Percentiles rank a stretch among this genome's conserved stretches.
Conservation (phyloP, 1,284 basidiomycete species). For the Cronartium quercuum region DNA sequence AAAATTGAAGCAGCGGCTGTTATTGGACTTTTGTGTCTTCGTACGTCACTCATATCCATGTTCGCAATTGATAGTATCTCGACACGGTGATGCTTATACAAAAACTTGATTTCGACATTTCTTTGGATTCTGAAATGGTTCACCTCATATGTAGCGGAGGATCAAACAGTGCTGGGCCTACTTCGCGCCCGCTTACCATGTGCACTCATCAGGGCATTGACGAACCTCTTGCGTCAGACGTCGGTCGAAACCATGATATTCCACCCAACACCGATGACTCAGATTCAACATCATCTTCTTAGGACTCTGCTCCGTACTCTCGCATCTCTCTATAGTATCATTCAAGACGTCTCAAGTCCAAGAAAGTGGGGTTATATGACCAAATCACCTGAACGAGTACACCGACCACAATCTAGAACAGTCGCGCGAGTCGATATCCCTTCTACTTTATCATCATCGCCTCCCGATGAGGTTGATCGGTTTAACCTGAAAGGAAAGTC, state of each 20-base stretch:
- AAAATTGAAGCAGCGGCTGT: conserved; percentile 37
- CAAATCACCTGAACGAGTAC: conserved; percentile 36
- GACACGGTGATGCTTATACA: not conserved
- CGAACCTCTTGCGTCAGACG: conserved; percentile 1
- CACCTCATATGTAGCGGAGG: conserved; percentile 13
- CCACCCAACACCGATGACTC: not conserved
- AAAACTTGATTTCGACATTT: not conserved
- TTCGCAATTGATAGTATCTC: conserved; percentile 6
- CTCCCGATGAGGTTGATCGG: not conserved
- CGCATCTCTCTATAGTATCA: conserved; percentile 25
- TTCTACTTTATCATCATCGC: not conserved
- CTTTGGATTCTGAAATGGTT: not conserved
- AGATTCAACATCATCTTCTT: conserved; percentile 25
- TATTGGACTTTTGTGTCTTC: conserved; percentile 23
- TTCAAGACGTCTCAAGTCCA: conserved; percentile 30
- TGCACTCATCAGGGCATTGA: conserved; percentile 26
- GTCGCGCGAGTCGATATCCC: not conserved
- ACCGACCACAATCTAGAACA: conserved; percentile 6
- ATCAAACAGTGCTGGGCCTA: conserved; percentile 27
- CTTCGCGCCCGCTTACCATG: conserved; percentile 9
- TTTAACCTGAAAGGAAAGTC: conserved; percentile 28
- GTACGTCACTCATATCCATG: not conserved
- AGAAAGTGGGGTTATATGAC: conserved; percentile 39
- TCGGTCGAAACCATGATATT: conserved; percentile 24
- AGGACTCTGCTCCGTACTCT: conserved; percentile 31